Evolutionary conservation across 1,284 basidiomycete species (phyloP), one percentile per base, ranked within the genome.

Genomic region (Sphaerobolus stellatus): DNA sequence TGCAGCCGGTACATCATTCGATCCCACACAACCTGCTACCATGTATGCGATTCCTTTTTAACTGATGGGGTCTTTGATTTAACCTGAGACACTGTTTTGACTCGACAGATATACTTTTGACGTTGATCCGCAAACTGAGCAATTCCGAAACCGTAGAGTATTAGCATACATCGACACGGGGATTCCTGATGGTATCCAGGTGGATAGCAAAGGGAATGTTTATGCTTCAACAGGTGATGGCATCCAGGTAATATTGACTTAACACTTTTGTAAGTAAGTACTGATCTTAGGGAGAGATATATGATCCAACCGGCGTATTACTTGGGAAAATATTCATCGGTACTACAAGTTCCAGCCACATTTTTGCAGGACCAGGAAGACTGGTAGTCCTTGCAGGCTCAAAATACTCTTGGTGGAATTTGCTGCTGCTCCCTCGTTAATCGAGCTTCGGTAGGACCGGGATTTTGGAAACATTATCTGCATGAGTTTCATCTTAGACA

Each of bases 321-420:
- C 70, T 92, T 9, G 88, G 89, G 38, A 92, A 91, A 68, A 84
- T 92, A 66, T 90, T 85, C 71, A 57, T 84, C 0, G 83, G 82
- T 14, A 73, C 67, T 3, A 75, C 74, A 0, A 75, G 78, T 4
- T 79, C 88, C 25, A 87, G 91, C 65, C 73, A 86, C 71, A 78
- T 82, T 11, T 91, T 91, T 63, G 85, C 85, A 0, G 80, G 80
- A 0, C 68, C 76, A 56, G 82, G 82, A 2, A 71, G 81, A 9
- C 75, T 90, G 40, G 76, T 90, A 31, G 84, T 91, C 57, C 66
- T 86, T 58, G 83, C 81, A 0, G 87, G 67, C 86, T 83, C 13
- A 75, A 76, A 56, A 71, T 90, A 14, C 89, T 78, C 64, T 69
- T 87, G 20, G 87, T 81, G 4, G 74, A 81, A 47, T 79, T 90